A percentile compares a stretch with the other conserved stretches of the same genome.
Conservation (phyloP, 495 filamentous ascomycete species). For the Podospora pseudocomata region DNA sequence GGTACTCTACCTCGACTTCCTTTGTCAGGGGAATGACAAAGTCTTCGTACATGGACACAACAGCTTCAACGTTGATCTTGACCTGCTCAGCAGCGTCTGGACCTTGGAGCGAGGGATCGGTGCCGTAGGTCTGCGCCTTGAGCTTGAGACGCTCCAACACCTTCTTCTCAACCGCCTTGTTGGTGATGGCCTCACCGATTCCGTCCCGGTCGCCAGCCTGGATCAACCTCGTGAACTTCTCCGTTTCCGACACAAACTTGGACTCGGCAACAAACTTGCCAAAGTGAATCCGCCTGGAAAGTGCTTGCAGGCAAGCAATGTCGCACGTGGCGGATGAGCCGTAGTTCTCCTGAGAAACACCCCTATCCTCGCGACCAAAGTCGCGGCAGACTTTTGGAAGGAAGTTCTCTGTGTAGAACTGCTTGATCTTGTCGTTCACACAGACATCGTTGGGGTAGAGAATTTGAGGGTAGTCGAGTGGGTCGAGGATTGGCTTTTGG, state of each 20-base stretch:
- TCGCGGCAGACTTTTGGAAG: slow-evolving; percentile 76
- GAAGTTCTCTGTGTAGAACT: slow-evolving; percentile 76
- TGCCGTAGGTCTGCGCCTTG: slow-evolving; percentile 95
- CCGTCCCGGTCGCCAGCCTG: slow-evolving; percentile 69
- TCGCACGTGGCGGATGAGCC: slow-evolving; percentile 89
- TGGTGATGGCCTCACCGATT: slow-evolving; percentile 87
- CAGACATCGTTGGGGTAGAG: slow-evolving; percentile 91
- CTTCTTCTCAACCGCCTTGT: slow-evolving; percentile 83
- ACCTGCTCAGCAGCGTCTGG: slow-evolving; percentile 29
- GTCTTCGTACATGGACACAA: slow-evolving; percentile 92
- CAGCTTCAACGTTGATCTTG: slow-evolving; percentile 91
- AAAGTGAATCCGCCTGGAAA: slow-evolving; percentile 92
- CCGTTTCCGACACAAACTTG: slow-evolving; percentile 87
- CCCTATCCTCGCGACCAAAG: slow-evolving; percentile 68
- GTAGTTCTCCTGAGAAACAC: slow-evolving; percentile 90
- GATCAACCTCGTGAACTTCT: slow-evolving; percentile 76
- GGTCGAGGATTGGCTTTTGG: slow-evolving; percentile 74
- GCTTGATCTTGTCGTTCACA: slow-evolving; percentile 83
- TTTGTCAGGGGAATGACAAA: slow-evolving; percentile 97
- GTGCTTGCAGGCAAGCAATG: slow-evolving; percentile 83
- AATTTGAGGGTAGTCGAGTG: slow-evolving; percentile 85
- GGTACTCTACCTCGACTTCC: slow-evolving; percentile 93
- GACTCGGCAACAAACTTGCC: slow-evolving; percentile 98
- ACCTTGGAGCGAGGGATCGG: slow-evolving; percentile 58
- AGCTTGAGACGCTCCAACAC: slow-evolving; percentile 81